These are phyloP conservation scores for Yamadazyma atmosphaerica DNA, from an alignment of 1,139 yeast species.

Conservation along the genomic window DNA sequence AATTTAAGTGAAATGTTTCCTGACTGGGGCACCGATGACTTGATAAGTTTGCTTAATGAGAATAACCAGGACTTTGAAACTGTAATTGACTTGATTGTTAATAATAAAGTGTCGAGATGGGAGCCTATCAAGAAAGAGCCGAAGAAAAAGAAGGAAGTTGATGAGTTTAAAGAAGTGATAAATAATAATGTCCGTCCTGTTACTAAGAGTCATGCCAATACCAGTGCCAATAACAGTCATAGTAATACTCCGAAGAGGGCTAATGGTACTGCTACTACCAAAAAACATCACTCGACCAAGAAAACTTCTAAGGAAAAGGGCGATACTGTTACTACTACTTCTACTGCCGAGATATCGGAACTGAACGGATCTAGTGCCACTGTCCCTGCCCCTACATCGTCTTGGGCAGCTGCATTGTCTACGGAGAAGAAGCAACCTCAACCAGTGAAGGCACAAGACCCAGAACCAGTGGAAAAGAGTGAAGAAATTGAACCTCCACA, in stretches of 20 bases:
- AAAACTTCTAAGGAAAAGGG: constrained; percentile 8
- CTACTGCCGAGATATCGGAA: constrained; percentile 11
- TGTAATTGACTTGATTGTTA: constrained; percentile 84
- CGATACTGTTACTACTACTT: constrained; percentile 2
- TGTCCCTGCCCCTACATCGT: constrained; percentile 26
- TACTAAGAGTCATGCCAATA: constrained; percentile 1
- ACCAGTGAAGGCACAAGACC: constrained; percentile 14
- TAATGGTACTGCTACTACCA: constrained; percentile 6
- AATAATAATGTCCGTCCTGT: constrained; percentile 7
- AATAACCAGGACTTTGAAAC: constrained; percentile 70
- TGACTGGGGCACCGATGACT: constrained; percentile 90
- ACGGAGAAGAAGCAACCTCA: constrained; percentile 26
- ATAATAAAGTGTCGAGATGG: constrained; percentile 69
- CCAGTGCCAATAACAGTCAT: constrained; percentile 7
- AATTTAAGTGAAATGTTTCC: constrained; percentile 86
- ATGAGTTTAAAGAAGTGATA: constrained; percentile 4
- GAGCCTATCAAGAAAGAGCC: constrained; percentile 55
- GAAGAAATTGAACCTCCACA: constrained; percentile 12
- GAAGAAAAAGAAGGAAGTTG: constrained; percentile 40
- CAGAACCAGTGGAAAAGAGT: constrained; percentile 12
- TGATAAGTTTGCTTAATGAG: constrained; percentile 73
- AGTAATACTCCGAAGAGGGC: constrained; percentile 3
- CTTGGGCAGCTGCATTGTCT: constrained; percentile 56
- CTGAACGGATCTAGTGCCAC: constrained; percentile 12
- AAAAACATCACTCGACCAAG: constrained; percentile 9